A percentile compares a stretch with the other conserved stretches of the same genome.
phyloP scores from a whole-genome alignment of 2,329 filamentous ascomycete species.

The Pseudogymnoascus sp. region DNA sequence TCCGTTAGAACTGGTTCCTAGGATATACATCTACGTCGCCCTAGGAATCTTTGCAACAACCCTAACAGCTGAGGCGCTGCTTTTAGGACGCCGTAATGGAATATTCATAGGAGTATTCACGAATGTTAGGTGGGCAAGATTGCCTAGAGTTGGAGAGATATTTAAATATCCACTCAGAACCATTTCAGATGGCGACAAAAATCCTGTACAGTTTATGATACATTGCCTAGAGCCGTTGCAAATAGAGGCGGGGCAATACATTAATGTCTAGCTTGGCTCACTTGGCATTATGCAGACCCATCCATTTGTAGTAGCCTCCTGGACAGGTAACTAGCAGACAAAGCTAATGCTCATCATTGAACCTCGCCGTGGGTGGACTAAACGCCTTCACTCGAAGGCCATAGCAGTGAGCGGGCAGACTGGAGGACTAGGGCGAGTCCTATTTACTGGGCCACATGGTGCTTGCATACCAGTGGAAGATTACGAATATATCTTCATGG shows the following conservation, averaged over 20 bases:
- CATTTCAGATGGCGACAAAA: background rate
- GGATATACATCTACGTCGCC: slow-evolving; percentile 14
- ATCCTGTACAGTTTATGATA: background rate
- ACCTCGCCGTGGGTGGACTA: slow-evolving; percentile 15
- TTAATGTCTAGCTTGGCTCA: slow-evolving; percentile 16
- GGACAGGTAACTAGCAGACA: slow-evolving; percentile 15
- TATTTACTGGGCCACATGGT: slow-evolving; percentile 16
- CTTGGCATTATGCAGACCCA: slow-evolving; percentile 20
- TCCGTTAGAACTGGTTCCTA: slow-evolving; percentile 11
- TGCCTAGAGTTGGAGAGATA: slow-evolving; percentile 7
- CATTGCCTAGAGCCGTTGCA: slow-evolving; percentile 7
- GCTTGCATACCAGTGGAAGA: slow-evolving; percentile 9
- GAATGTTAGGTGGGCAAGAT: slow-evolving; percentile 14
- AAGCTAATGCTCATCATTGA: slow-evolving; percentile 20
- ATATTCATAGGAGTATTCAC: slow-evolving; percentile 14
- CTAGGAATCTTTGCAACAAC: slow-evolving; percentile 10
- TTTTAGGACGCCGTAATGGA: background rate
- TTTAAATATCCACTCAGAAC: background rate
- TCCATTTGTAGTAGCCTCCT: slow-evolving; percentile 25
- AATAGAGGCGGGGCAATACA: slow-evolving; percentile 6
- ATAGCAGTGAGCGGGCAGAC: slow-evolving; percentile 5
- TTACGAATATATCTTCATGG: slow-evolving; percentile 17
- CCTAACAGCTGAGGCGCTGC: background rate
- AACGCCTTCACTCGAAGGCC: slow-evolving; percentile 8
- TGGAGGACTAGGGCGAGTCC: slow-evolving; percentile 9